A percentile compares a stretch with the other conserved stretches of the same genome.
phyloP scores from a whole-genome alignment of 176 grass and related monocot species.

The Microstegium vimineum region DNA sequence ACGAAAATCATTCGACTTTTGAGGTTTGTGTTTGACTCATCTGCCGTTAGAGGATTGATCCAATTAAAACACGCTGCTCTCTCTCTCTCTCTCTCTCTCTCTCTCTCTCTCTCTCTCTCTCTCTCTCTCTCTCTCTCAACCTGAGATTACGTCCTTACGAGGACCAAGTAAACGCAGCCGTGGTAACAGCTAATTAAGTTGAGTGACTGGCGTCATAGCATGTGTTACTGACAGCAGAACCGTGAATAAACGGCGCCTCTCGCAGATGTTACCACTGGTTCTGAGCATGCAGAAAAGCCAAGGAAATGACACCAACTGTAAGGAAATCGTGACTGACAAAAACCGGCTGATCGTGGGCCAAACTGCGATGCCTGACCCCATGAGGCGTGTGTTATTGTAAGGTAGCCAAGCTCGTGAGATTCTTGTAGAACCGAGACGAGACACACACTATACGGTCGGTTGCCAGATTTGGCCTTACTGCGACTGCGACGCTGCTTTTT shows the following conservation, averaged over 20 bases:
- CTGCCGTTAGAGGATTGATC: not conserved
- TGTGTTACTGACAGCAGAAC: not conserved
- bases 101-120: too few relatives aligned
- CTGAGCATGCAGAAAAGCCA: not conserved
- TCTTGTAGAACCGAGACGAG: not conserved
- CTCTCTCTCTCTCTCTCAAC: too few relatives aligned
- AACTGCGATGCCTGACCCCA: not conserved
- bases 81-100: too few relatives aligned
- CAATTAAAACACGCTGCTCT: too few relatives aligned
- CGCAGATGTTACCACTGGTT: not conserved
- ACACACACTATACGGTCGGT: not conserved
- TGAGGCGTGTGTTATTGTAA: not conserved
- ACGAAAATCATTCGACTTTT: not conserved
- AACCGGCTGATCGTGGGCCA: not conserved
- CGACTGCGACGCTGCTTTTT: not conserved
- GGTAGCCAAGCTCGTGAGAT: conserved; percentile 9
- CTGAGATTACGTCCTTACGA: not conserved
- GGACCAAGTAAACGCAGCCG: not conserved
- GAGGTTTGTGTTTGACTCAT: not conserved
- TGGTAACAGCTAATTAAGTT: not conserved
- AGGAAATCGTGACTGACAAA: not conserved
- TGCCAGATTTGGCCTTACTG: not conserved
- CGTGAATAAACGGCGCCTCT: not conserved
- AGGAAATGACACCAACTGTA: not conserved
- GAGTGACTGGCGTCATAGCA: not conserved